These are phyloP conservation scores for Sugiyamaella neomexicana DNA, from an alignment of 1,139 yeast species.

Conservation along the genomic window DNA sequence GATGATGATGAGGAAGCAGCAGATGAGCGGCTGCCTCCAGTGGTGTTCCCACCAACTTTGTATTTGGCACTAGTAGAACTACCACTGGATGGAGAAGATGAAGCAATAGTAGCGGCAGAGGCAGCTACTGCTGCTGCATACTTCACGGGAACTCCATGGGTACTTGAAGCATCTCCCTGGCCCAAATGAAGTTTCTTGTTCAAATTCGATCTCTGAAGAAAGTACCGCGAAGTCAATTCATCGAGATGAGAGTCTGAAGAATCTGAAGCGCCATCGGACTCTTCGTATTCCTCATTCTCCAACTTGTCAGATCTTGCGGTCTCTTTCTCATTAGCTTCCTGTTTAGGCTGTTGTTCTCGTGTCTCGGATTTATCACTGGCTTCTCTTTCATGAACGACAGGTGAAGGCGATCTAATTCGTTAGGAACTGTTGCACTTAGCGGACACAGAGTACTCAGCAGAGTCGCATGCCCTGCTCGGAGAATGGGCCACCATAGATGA, in stretches of 20 bases:
- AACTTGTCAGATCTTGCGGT: not conserved
- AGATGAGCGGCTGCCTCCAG: too few relatives aligned
- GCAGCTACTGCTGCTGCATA: conserved; percentile 16
- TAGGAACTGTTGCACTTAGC: too few relatives aligned
- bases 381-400: not conserved
- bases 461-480: too few relatives aligned
- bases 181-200: conserved; percentile 17
- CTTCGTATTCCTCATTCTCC: conserved; percentile 1
- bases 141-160: conserved; percentile 18
- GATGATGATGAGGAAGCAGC: too few relatives aligned
- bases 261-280: conserved; percentile 5
- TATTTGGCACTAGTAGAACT: not conserved
- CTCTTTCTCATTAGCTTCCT: not conserved
- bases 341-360: too few relatives aligned
- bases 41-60: not conserved
- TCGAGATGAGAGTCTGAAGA: conserved; percentile 13
- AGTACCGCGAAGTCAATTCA: conserved; percentile 17
- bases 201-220: conserved; percentile 15
- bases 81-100: conserved; percentile 10
- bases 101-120: conserved; percentile 8
- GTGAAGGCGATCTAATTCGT: conserved; percentile 7
- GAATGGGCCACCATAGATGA: too few relatives aligned
- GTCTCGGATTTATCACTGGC: not conserved
- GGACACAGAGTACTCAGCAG: too few relatives aligned
- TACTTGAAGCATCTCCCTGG: conserved; percentile 5